These are phyloP conservation scores for Discostella pseudostelligera DNA, from an alignment of 108 stramenopile species.

Conservation along the genomic window DNA sequence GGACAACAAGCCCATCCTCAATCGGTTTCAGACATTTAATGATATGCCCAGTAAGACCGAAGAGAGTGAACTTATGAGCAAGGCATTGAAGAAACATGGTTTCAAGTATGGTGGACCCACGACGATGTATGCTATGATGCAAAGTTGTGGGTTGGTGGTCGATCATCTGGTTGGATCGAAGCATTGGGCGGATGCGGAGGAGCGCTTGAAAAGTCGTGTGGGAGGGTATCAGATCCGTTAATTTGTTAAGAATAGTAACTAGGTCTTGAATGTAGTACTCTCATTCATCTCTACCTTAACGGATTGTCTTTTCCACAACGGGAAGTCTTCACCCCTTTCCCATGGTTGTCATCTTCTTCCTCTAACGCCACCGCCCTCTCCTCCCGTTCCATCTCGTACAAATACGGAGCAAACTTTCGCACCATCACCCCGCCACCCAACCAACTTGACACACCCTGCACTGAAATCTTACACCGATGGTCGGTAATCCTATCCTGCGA, in stretches of 20 bases:
- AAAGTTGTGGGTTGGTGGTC: slow-evolving; percentile 62
- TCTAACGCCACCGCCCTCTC: slow-evolving; percentile 60
- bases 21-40: slow-evolving; percentile 25
- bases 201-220: slow-evolving; percentile 44
- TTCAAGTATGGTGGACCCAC: slow-evolving; percentile 68
- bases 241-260: neutral
- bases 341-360: slow-evolving; percentile 46
- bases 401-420: slow-evolving; percentile 60
- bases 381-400: slow-evolving; percentile 64
- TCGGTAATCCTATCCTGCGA: slow-evolving; percentile 97
- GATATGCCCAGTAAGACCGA: slow-evolving; percentile 35
- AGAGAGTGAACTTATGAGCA: slow-evolving; percentile 62
- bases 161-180: slow-evolving; percentile 56
- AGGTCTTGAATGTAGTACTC: no score
- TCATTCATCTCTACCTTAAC: neutral
- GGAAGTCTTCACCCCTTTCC: slow-evolving; percentile 7
- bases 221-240: slow-evolving; percentile 50
- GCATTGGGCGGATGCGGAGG: slow-evolving; percentile 46
- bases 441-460: slow-evolving; percentile 63
- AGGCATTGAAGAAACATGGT: slow-evolving; percentile 51
- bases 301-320: neutral
- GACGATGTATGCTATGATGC: slow-evolving; percentile 65
- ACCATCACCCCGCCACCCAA: slow-evolving; percentile 61
- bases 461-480: slow-evolving; percentile 85
- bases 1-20: slow-evolving; percentile 61